Base-by-base conservation (phyloP, 139 green algal species). In the Chlamydomonas schloesseri region DNA sequence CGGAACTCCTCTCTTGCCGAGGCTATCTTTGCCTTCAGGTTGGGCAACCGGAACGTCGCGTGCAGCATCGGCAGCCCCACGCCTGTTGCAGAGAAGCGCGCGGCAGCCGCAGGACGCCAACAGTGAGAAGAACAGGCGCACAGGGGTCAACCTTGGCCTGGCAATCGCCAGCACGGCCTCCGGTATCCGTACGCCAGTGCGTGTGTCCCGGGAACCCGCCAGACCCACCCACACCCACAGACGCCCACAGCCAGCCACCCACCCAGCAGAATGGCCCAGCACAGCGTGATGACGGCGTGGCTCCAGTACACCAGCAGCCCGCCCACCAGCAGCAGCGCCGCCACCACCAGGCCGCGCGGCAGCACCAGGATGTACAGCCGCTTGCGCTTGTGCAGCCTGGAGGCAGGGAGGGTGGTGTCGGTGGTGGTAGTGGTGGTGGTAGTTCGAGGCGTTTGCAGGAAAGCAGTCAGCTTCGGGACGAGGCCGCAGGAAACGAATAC, bases 1-100 rank as follows among this genome's bases (percentile, higher is more conserved):
- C 89, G 81, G 70, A 94, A 94, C 57, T 94, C 91, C 70, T 94
- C 88, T 53, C 89, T 28, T 10, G 91, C 91, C 31, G 80, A 88
- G 24, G 87, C 81, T 21, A 94, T 69, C 37, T 90, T 87, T 17
- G 91, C 77, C 62, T 94, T 94, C 20, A 94, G 83, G 71, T 94
- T 94, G 50, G 88, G 91, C 34, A 75, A 69, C 53, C 89, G 83
- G 69, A 93, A 84, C 0, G 76, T 67, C 14, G 89, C 89, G 86
- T 94, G 91, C 14, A 84, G 23, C 33, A 88, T 21, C 24, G 90
- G 82, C 20, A 82, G 46, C 10, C 62, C 75, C 9, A 89, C 14
- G 9, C 90, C 90, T 93, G 84, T 1, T 36, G 29, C 9, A 57
- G 31, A n/a, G n/a, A n/a, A n/a, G n/a, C n/a, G n/a, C n/a, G n/a